A percentile compares a stretch with the other conserved stretches of the same genome.
Conservation (phyloP, 768 basidiomycete genomes). For the Collybia mongolica region DNA sequence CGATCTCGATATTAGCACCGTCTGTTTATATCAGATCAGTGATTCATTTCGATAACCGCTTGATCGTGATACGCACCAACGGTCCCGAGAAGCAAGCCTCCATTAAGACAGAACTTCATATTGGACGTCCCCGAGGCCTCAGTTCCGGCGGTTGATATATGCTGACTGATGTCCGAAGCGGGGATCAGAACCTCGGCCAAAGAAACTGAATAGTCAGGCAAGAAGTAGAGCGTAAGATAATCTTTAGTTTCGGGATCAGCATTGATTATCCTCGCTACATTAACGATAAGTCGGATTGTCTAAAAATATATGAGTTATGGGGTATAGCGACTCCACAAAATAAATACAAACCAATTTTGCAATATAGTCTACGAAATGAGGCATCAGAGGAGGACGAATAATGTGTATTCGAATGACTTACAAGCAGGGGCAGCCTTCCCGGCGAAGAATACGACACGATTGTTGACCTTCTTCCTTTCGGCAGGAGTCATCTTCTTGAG, state of each 20-base stretch:
- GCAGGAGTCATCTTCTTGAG: conserved; percentile 78
- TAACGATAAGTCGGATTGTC: conserved; percentile 93
- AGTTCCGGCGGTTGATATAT: conserved; percentile 97
- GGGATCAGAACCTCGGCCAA: conserved; percentile 83
- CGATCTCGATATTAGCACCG: conserved; percentile 96
- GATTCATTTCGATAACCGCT: background rate
- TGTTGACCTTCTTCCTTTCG: conserved; percentile 80
- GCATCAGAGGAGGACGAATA: background rate
- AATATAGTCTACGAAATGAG: conserved; percentile 62
- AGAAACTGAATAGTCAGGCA: conserved; percentile 93
- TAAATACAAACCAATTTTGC: conserved; percentile 70
- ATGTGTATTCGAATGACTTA: conserved; percentile 30
- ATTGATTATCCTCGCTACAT: conserved; percentile 79
- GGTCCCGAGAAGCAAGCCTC: conserved; percentile 85
- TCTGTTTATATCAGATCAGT: conserved; percentile 38
- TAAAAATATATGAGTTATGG: conserved; percentile 20
- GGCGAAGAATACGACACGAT: conserved; percentile 94
- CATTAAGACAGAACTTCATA: conserved; percentile 91
- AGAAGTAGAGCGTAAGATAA: conserved; percentile 87
- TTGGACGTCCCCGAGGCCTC: conserved; percentile 83
- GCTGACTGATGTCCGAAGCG: conserved; percentile 93
- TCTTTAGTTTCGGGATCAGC: conserved; percentile 86
- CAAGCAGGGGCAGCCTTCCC: conserved; percentile 96
- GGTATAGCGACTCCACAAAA: background rate
- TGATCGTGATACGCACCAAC: conserved; percentile 43